Evolutionary conservation across 1,139 yeast genomes (phyloP).

Genomic region (Neolecta irregularis): DNA sequence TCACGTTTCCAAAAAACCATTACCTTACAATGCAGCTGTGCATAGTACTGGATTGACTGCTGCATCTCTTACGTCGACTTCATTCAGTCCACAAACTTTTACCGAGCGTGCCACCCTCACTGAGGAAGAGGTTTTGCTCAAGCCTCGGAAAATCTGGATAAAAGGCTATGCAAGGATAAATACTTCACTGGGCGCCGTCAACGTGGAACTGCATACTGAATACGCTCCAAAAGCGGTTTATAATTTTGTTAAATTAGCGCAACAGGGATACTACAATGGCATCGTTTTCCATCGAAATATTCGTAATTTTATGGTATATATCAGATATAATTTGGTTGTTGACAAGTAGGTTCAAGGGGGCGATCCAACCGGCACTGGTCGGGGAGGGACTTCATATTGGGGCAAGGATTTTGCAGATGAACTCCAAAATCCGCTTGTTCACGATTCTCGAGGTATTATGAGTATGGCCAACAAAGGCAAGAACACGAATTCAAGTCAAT

Average conservation of each 20-base stretch:
- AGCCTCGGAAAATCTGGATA: conserved; percentile 21
- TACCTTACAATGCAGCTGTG: conserved; percentile 14
- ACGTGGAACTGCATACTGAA: conserved; percentile 26
- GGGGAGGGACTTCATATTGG: conserved; percentile 27
- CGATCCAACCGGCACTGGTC: conserved; percentile 35
- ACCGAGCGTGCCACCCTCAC: conserved; percentile 17
- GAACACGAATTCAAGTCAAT: conserved; percentile 55
- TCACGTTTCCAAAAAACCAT: conserved; percentile 2
- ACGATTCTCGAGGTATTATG: conserved; percentile 64
- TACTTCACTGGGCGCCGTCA: conserved; percentile 22
- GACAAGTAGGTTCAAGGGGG: conserved; percentile 31
- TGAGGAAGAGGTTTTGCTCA: conserved; percentile 21
- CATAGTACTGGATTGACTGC: conserved; percentile 24
- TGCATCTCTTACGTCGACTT: conserved; percentile 25
- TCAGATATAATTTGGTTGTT: conserved; percentile 1
- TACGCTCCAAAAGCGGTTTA: conserved; percentile 33
- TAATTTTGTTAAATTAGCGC: conserved; percentile 30
- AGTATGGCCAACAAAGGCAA: conserved; percentile 65
- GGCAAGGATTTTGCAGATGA: conserved; percentile 32
- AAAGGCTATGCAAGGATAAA: conserved; percentile 26
- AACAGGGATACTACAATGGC: conserved; percentile 29
- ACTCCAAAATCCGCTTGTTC: conserved; percentile 53
- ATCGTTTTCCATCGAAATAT: conserved; percentile 34
- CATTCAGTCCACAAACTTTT: conserved; percentile 21
- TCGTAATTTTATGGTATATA: conserved; percentile 29